Base-by-base conservation (phyloP, 371 early-diverging fungal species). In the Mortierella sp. region DNA sequence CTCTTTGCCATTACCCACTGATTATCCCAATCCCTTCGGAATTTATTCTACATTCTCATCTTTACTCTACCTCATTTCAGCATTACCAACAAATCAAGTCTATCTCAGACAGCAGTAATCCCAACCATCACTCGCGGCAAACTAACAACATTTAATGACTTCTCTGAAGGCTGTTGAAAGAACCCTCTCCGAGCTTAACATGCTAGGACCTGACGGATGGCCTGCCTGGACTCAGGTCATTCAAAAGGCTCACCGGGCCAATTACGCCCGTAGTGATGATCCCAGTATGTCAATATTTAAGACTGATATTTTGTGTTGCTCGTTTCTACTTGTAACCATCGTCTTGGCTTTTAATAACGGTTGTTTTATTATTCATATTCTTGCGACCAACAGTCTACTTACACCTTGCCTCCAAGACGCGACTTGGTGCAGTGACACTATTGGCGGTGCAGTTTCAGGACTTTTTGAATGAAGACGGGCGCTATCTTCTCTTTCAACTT, bases 401-500 rank as follows among this genome's bases (percentile, higher is more conserved):
- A 31, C 80, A 79, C 43, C 49, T 79, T 55, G 80, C 80, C 0
- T 79, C 80, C 34, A 79, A 74, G 70, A 79, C 80, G 17, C 62
- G 80, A 35, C 75, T 79, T 22, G 80, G 80, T 4, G 80, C 75
- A 7, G 80, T 79, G 61, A 74, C 80, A 4, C 51, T 79, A 64
- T 45, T 63, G 49, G 80, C 80, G 17, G 80, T 79, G 2, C 80
- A 79, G 68, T 89, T 91, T 60, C 85, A 83, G 59, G 86, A 86
- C 22, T 89, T 89, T 79, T 66, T 91, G 35, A 83, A 85, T 34
- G 87, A 89, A 32, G 88, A 89, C 83, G 73, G 80, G 1, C 85
- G 88, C 22, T 87, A 88, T 70, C 55, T 91, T 10, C 73, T 84
- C 35, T 88, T 91, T 51, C 79, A 82, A 28, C 61, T 91, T 54